Base-by-base conservation (phyloP, 805 yeast genomes). In the Saccharomycopsis guyanensis region DNA sequence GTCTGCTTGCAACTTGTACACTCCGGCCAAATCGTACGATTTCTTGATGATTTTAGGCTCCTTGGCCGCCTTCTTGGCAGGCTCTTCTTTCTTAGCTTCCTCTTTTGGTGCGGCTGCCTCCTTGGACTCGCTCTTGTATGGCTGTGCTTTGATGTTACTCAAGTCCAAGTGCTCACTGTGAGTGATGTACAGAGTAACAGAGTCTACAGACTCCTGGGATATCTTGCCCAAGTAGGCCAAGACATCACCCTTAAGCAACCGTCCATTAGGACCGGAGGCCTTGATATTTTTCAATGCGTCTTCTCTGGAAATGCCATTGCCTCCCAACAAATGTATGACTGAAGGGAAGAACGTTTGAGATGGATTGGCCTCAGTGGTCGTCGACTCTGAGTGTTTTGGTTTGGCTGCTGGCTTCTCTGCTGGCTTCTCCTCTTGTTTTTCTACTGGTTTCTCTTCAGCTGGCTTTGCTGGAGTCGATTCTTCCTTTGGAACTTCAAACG, bases 231-330 rank as follows among this genome's bases (percentile, higher is more conserved):
- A 58, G 59, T 76, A 79, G 0, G 94, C 93, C 54, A 89, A 71
- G 1, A 89, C 91, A 62, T 91, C 98, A 53, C 97, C 97, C 66
- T 84, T 86, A 53, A 91, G 71, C 35, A 91, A 61, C 58, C 95
- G 75, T 7, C 97, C 97, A 47, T 80, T 73, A 24, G 94, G 94
- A 18, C 97, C 98, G 1, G 95, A 72, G 5, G 96, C 94, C 35
- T 75, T 68, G 56, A 91, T 86, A 53, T 81, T 78, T 6, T 68
- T 57, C 18, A 84, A 51, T 2, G 96, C 96, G 22, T 83, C 91
- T 36, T 73, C 82, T 46, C 62, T 65, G 1, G 91, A 73, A 48
- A 91, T 79, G 45, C 72, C 62, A 58, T 86, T 72, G 48, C 69
- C 70, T 35, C 72, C 76, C 33, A 91, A 68, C 24, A 91, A 67